Evolutionary conservation across 1,284 basidiomycete genomes (phyloP), one percentile per base, ranked within the genome.

Genomic region (Bjerkandera adusta): DNA sequence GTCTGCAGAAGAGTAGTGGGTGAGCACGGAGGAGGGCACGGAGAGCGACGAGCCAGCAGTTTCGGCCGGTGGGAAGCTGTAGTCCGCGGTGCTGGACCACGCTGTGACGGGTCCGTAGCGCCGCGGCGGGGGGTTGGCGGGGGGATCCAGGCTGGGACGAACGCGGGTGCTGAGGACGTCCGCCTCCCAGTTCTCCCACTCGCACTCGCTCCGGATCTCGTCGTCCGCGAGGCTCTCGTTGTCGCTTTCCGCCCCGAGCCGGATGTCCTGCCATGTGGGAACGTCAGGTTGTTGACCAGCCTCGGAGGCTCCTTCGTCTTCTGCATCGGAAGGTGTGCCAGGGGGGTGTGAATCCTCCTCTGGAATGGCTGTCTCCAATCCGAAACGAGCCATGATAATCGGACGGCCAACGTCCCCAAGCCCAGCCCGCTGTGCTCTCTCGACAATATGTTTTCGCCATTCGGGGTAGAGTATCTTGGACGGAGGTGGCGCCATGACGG

Each of bases 131-230:
- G n/a, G n/a, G n/a, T n/a, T n/a, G n/a, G n/a, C n/a, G 43, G n/a
- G 26, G 22, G 20, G 29, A 12, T 36, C 7, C 41, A 20, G n/a
- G n/a, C n/a, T n/a, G 26, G 46, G 43, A 10, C 35, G 36, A 29
- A 43, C 45, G 12, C 50, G 35, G 15, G 47, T 43, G 25, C 77
- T 68, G 30, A 68, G 63, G 24, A 81, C 53, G 57, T 79, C 80
- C 7, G 67, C 68, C 56, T 68, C 65, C 80, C 80, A 83, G 4
- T 70, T 72, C 5, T 77, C 70, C 80, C 80, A 83, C 51, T 83
- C 80, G n/a, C 68, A 64, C 54, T 81, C 80, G 51, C 76, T 71
- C 16, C 61, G 67, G 40, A 68, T 67, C n/a, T 64, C 68, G 21
- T 65, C 64, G 4, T 64, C 68, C 16, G 66, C 65, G 4, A 62